A percentile compares a stretch with the other conserved stretches of the same genome.
phyloP scores from a whole-genome alignment of 805 yeast genomes.

The Komagataella pseudopastoris region DNA sequence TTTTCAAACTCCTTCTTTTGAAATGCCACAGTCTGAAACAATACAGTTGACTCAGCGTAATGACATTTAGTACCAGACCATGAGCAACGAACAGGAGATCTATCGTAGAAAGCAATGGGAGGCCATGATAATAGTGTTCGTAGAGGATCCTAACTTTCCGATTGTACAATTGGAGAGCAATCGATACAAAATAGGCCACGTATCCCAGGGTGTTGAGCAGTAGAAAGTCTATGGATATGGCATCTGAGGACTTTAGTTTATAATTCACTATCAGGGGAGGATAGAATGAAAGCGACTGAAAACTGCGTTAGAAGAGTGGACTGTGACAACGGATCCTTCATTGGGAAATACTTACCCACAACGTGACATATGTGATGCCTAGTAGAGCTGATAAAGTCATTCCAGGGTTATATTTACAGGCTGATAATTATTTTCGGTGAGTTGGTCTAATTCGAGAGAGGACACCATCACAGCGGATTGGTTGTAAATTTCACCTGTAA shows the following conservation, averaged over 20 bases:
- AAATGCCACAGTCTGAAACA: constrained; percentile 22
- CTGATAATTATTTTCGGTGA: background rate
- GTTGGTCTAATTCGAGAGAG: background rate
- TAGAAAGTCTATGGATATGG: constrained; percentile 34
- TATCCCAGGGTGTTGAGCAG: constrained; percentile 34
- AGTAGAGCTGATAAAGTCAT: background rate
- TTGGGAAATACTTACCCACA: constrained; percentile 2
- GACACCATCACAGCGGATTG: no score
- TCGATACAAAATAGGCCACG: constrained; percentile 25
- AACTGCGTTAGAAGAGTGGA: background rate
- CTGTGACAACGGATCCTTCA: background rate
- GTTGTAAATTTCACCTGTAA: no score
- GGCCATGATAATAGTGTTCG: constrained; percentile 11
- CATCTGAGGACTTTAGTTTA: constrained; percentile 26
- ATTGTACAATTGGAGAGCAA: constrained; percentile 26
- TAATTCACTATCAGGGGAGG: constrained; percentile 31
- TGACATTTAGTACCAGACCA: constrained; percentile 26
- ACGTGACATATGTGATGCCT: constrained; percentile 2
- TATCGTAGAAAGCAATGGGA: constrained; percentile 27
- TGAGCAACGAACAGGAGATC: constrained; percentile 35
- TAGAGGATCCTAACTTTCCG: constrained; percentile 18
- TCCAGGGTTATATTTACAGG: background rate
- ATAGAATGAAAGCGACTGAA: constrained; percentile 32
- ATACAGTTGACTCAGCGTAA: constrained; percentile 22
- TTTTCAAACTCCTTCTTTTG: constrained; percentile 14